Conservation (phyloP, 2,329 filamentous ascomycete species). For the Elsinoe perseae region DNA sequence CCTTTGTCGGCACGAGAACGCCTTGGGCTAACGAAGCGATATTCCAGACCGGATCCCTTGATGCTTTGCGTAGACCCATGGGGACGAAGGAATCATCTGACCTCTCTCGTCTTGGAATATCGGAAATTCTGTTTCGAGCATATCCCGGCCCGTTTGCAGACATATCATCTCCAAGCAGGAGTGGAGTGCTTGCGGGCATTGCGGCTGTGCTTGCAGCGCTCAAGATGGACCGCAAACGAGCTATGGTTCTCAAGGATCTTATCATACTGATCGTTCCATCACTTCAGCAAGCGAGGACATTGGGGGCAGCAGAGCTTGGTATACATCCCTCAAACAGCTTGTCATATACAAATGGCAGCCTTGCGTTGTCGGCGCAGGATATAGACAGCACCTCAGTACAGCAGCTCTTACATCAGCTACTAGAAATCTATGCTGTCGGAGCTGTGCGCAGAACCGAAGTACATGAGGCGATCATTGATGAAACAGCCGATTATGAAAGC, state of each 20-base stretch:
- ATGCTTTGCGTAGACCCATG: constrained; percentile 23
- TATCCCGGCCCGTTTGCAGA: constrained; percentile 56
- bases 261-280: constrained; percentile 75
- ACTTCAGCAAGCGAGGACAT: constrained; percentile 80
- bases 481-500: constrained; percentile 1
- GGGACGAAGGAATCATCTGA: constrained; percentile 10
- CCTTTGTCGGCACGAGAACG: constrained; percentile 54
- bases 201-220: constrained; percentile 74
- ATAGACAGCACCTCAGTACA: background rate
- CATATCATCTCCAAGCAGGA: constrained; percentile 65
- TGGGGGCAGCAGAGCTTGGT: constrained; percentile 90
- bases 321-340: constrained; percentile 89
- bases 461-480: background rate
- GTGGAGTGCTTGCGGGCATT: constrained; percentile 75
- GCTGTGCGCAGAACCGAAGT: background rate
- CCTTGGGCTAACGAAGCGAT: background rate
- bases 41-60: constrained; percentile 49
- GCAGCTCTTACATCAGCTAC: constrained; percentile 15
- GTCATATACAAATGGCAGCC: constrained; percentile 53
- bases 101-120: constrained; percentile 43
- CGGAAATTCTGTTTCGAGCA: constrained; percentile 58
- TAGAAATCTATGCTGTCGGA: constrained; percentile 17
- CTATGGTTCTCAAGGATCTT: constrained; percentile 78
- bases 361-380: background rate
- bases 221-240: constrained; percentile 80